Base-by-base conservation (phyloP, 495 filamentous ascomycete species). In the Xylaria nigripes region DNA sequence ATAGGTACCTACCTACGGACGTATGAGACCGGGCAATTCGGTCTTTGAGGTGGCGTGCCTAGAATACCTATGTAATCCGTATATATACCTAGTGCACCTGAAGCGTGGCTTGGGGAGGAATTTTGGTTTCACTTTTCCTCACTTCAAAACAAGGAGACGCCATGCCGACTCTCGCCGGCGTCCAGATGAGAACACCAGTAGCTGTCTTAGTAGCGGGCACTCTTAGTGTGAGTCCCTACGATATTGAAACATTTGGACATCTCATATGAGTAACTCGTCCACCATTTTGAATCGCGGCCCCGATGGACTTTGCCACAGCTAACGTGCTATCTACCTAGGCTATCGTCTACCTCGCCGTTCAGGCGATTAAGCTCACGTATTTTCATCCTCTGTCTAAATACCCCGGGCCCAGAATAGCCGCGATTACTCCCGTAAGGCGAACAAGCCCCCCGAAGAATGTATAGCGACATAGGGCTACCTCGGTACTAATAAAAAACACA, bases 321-420 rank as follows among this genome's bases (percentile, higher is more conserved):
- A n/a, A n/a, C n/a, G n/a, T n/a, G n/a, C n/a, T n/a, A n/a, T n/a
- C n/a, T 12, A 0, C 12, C 15, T 27, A 56, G 53, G 10, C 45
- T 12, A 27, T 38, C 3, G 2, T 56, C 25, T 56, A 56, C 40
- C 36, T 29, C 27, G 0, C 46, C 7, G 29, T 38, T 2, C 46
- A 22, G 21, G 12, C 41, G 0, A n/a, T 45, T 16, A 45, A 56
- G 12, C 53, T 44, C 21, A 12, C 50, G 9, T 56, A 34, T 16
- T 56, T 56, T n/a, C 53, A 56, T 38, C 53, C 53, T 7, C 40
- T 56, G 1, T 45, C 53, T 8, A 56, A 50, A 45, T 56, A 56
- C 21, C 53, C 53, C 1, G 53, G 53, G 1, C 53, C 53, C 16
- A 56, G 30, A 27, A 5, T 56, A 16, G 53, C 46, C n/a, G 53